A percentile compares a stretch with the other conserved stretches of the same genome.
Evolutionary conservation across 2,329 filamentous ascomycete genomes (phyloP).

Genomic region (Fusarium sp.): DNA sequence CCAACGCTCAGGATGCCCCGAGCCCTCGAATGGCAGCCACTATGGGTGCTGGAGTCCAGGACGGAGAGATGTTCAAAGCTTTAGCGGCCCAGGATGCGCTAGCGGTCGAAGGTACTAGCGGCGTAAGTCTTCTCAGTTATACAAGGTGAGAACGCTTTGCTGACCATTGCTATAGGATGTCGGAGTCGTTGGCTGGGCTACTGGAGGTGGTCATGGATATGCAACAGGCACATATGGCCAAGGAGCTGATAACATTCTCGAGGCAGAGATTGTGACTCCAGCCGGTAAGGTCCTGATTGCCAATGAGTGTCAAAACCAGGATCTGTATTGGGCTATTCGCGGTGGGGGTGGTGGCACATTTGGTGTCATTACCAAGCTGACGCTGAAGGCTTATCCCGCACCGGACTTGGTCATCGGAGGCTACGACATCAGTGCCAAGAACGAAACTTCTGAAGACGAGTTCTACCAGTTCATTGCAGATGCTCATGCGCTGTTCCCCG

Average conservation of each 20-base stretch:
- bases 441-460: fast-evolving
- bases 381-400: not conserved
- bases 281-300: not conserved
- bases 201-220: not conserved
- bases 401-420: not conserved
- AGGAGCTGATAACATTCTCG: constrained; percentile 1
- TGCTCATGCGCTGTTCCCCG: not conserved
- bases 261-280: not conserved
- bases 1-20: not conserved
- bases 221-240: not conserved
- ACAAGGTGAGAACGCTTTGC: fast-evolving
- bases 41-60: not conserved
- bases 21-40: not conserved
- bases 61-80: not conserved
- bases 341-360: constrained; percentile 5
- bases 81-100: not conserved
- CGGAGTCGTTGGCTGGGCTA: not conserved
- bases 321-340: constrained; percentile 1
- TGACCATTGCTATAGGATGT: not conserved
- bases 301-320: not conserved
- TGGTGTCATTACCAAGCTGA: constrained; percentile 4
- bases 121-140: not conserved
- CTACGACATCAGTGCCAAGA: not conserved
- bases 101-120: not conserved
- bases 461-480: not conserved